Evolutionary conservation across 192 early-diverging fungal genomes (phyloP), one percentile per base, ranked within the genome.

Genomic region (Podochytrium sp.): DNA sequence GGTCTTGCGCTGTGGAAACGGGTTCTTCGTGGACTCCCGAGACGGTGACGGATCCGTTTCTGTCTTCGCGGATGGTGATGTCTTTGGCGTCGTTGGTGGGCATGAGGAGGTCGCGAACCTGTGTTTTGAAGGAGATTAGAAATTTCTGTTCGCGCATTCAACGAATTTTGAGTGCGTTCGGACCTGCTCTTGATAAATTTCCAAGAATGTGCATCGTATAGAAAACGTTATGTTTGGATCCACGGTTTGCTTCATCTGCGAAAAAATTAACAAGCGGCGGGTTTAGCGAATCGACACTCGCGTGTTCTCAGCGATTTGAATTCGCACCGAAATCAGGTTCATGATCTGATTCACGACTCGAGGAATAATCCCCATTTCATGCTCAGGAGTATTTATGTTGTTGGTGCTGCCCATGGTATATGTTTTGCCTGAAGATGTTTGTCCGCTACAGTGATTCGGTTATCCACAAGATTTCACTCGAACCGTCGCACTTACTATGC

Each of bases 111-210:
- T 87, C 84, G 33, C 83, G 83, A 16, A 84, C 56, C 78, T 61
- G 35, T n/a, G 1, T 20, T n/a, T 14, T 39, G 29, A 0, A 61
- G 18, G 71, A 20, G 18, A 43, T 34, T 5, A 57, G 23, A 5
- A 6, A n/a, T 18, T 27, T 27, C 25, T 41, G 16, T 16, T 34
- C 2, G 23, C 35, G 2, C 29, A 72, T n/a, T 10, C 14, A 20
- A 41, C 14, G 12, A 10, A 27, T 38, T 65, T 0, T 42, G n/a
- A n/a, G n/a, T n/a, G n/a, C n/a, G n/a, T n/a, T n/a, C n/a, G n/a
- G n/a, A 84, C 78, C 71, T 86, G 82, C 62, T 88, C 86, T 73
- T 88, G 84, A 66, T 88, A 88, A 7, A 88, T 83, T 65, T 88
- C 86, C 16, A 88, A 52, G 74, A 86, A 88, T 0, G 78, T 79